Conservation (phyloP, 176 grass and related monocot genomes). For the maize (Zea mays) region Zm-B73-REFERENCE-NAM-5.0 NC_050102.1:127434001-127434500, state of each 20-base stretch:
- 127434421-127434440: too few relatives aligned
- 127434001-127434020: background rate
- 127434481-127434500: too few relatives aligned
- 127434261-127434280: background rate
- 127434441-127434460: too few relatives aligned
- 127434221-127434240: background rate
- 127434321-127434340: too few relatives aligned
- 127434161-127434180: background rate
- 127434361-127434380: too few relatives aligned
- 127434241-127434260: background rate
- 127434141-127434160: slow-evolving; percentile 7
- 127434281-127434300: background rate
- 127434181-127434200: background rate
- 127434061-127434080: slow-evolving; percentile 91
- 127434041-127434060: slow-evolving; percentile 51
- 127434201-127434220: background rate
- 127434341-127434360: too few relatives aligned
- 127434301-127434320: too few relatives aligned
- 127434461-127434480: too few relatives aligned
- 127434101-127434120: slow-evolving; percentile 80
- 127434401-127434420: too few relatives aligned
- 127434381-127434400: too few relatives aligned
- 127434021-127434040: slow-evolving; percentile 12
- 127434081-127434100: slow-evolving; percentile 98
- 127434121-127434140: slow-evolving; percentile 55